Percentiles rank a stretch among this genome's conserved stretches.
Evolutionary conservation across 306 rosid species (phyloP).

Genomic region (Rosa rugosa): DNA sequence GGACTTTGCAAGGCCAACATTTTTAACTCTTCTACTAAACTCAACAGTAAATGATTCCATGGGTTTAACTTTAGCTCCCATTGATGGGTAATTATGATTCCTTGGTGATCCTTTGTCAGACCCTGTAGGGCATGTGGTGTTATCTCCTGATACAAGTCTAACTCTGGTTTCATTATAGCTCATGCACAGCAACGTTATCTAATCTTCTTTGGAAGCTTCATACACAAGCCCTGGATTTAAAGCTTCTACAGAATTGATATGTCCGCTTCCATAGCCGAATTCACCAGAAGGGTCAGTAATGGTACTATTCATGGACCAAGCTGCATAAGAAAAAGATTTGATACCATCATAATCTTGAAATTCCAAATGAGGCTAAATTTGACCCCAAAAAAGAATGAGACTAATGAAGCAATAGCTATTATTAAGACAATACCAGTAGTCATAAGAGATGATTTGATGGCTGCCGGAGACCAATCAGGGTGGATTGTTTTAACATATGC

Average conservation of each 20-base stretch:
- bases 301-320: no score
- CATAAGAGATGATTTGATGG: constrained; percentile 17
- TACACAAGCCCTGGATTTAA: constrained; percentile 18
- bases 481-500: constrained; percentile 8
- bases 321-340: no score
- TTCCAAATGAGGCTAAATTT: no score
- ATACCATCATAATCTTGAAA: no score
- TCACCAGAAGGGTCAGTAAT: no score
- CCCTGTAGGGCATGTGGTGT: constrained; percentile 19
- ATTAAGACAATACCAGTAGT: not conserved
- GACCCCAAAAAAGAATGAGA: no score
- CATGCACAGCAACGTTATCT: constrained; percentile 32
- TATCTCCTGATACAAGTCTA: constrained; percentile 6
- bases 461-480: constrained; percentile 10
- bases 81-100: constrained; percentile 9
- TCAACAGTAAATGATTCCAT: not conserved
- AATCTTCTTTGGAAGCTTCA: constrained; percentile 30
- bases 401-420: no score
- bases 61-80: not conserved
- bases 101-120: not conserved
- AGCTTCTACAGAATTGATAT: no score
- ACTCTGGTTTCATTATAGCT: constrained; percentile 11
- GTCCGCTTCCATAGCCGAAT: no score
- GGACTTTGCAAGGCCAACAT: no score
- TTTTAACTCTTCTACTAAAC: no score